phyloP scores from a whole-genome alignment of 1,284 basidiomycete species.

The Tausonia pullulans region DNA sequence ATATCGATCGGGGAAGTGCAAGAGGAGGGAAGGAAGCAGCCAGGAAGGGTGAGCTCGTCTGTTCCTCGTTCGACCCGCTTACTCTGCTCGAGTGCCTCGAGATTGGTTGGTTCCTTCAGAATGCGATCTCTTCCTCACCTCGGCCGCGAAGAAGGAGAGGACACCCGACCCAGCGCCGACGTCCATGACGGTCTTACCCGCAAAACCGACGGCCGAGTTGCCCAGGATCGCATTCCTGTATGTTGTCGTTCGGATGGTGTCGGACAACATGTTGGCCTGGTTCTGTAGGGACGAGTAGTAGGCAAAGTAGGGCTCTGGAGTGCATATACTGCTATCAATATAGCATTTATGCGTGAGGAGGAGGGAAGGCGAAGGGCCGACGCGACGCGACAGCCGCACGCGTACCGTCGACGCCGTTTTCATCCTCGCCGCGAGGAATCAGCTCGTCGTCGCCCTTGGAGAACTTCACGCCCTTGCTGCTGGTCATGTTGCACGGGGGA shows the following conservation, averaged over 20 bases:
- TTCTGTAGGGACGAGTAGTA: conserved; percentile 20
- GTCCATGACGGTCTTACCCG: conserved; percentile 34
- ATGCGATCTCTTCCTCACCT: conserved; percentile 5
- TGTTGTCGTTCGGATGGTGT: conserved; percentile 30
- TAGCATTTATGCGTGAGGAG: too few species aligned
- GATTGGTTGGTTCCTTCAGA: too few species aligned
- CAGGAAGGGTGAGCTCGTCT: neutral
- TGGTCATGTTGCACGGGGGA: too few species aligned
- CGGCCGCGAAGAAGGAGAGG: conserved; percentile 39
- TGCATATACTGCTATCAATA: neutral
- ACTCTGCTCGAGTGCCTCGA: neutral
- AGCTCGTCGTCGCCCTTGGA: neutral
- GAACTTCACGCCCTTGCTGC: too few species aligned
- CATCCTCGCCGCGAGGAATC: neutral
- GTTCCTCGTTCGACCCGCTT: neutral
- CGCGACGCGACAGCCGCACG: neutral
- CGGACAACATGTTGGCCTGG: conserved; percentile 36
- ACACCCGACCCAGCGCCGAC: conserved; percentile 43
- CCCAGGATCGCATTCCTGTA: conserved; percentile 32
- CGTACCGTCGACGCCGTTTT: neutral
- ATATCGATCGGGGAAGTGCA: too few species aligned
- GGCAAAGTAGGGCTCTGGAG: conserved; percentile 17
- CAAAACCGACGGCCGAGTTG: conserved; percentile 32
- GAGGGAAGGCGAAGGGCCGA: neutral
- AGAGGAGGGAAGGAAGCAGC: neutral